A percentile compares a stretch with the other conserved stretches of the same genome.
Evolutionary conservation across 1,284 basidiomycete species (phyloP).

Genomic region (Fomitopsis betulina): DNA sequence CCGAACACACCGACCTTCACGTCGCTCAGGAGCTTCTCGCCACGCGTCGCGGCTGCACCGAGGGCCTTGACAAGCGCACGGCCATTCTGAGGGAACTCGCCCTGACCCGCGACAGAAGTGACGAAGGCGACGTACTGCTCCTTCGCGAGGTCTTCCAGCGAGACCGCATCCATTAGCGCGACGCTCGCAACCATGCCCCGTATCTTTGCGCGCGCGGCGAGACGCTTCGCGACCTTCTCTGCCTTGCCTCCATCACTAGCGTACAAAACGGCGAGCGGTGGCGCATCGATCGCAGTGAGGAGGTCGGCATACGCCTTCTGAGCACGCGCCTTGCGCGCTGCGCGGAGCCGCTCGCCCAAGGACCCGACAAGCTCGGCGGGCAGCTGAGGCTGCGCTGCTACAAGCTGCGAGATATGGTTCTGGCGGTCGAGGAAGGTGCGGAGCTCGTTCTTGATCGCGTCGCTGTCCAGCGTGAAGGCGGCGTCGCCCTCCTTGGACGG

Average conservation of each 20-base stretch:
- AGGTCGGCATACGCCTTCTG: slow-evolving; percentile 86
- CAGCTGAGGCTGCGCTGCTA: slow-evolving; percentile 75
- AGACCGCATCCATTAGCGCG: slow-evolving; percentile 72
- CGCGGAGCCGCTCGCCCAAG: slow-evolving; percentile 81
- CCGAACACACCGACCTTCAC: slow-evolving; percentile 85
- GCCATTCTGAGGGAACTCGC: slow-evolving; percentile 96
- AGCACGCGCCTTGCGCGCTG: slow-evolving; percentile 81
- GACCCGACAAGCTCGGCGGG: slow-evolving; percentile 84
- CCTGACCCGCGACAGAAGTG: slow-evolving; percentile 97
- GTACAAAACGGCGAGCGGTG: slow-evolving; percentile 85
- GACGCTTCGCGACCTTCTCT: slow-evolving; percentile 92
- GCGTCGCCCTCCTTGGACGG: slow-evolving; percentile 74
- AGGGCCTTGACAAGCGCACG: slow-evolving; percentile 87
- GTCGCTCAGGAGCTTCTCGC: slow-evolving; percentile 52
- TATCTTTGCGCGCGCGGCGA: slow-evolving; percentile 80
- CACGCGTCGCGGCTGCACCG: slow-evolving; percentile 59
- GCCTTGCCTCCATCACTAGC: slow-evolving; percentile 94
- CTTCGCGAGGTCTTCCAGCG: slow-evolving; percentile 67
- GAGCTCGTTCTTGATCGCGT: slow-evolving; percentile 93
- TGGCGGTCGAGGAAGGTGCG: slow-evolving; percentile 94
- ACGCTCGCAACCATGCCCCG: slow-evolving; percentile 80
- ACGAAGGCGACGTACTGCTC: slow-evolving; percentile 88
- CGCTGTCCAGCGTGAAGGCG: slow-evolving; percentile 89
- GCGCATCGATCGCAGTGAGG: slow-evolving; percentile 83
- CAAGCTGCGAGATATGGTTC: slow-evolving; percentile 93